Conservation (phyloP, 129 eudicot species). For the Pulicaria dysenterica region DNA sequence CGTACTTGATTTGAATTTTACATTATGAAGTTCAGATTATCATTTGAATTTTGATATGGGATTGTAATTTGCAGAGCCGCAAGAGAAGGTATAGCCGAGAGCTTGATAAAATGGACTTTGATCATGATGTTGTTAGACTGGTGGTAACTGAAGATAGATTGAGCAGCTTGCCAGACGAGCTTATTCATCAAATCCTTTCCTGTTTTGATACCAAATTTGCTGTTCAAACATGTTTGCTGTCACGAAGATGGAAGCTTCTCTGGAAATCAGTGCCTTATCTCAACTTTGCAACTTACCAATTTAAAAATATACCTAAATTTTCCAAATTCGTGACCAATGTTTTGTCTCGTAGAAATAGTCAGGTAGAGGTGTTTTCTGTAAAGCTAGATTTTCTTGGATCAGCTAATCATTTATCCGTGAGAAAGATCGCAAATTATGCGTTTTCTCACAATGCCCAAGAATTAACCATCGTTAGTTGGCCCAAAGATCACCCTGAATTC, state of each 20-base stretch:
- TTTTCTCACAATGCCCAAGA: constrained; percentile 29
- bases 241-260: constrained; percentile 28
- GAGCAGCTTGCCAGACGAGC: constrained; percentile 33
- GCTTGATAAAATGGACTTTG: constrained; percentile 21
- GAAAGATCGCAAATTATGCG: constrained; percentile 24
- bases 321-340: constrained; percentile 25
- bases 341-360: constrained; percentile 12
- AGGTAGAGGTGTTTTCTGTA: constrained; percentile 12
- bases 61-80: no score
- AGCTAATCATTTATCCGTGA: background rate
- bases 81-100: background rate
- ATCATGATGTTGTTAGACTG: background rate
- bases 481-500: background rate
- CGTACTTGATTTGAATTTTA: background rate
- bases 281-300: background rate
- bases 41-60: no score
- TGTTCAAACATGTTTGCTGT: constrained; percentile 24
- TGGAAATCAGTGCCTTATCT: constrained; percentile 33
- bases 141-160: constrained; percentile 21
- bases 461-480: background rate
- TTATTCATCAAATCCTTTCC: constrained; percentile 33
- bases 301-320: background rate
- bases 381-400: constrained; percentile 5
- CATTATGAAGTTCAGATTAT: background rate
- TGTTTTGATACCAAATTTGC: constrained; percentile 14